Evolutionary conservation across 768 basidiomycete genomes (phyloP), one percentile per base, ranked within the genome.

Genomic region (Lentinula boryana): DNA sequence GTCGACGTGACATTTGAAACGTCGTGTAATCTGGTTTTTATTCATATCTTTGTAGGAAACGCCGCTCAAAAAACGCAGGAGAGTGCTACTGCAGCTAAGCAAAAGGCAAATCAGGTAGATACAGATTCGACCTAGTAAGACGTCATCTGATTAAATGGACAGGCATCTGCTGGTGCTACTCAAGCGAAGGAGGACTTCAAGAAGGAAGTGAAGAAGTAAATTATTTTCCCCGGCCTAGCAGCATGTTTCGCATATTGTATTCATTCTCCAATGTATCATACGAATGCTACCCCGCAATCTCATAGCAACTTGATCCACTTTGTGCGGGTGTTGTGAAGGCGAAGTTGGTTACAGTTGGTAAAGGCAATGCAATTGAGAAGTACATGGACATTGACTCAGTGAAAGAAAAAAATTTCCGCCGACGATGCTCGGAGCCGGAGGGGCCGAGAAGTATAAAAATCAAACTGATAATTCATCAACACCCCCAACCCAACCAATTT

Each of bases 111-210:
- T 44, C 70, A 80, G 72, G 60, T 52, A 18, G 8, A 12, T 12
- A 5, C 41, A 3, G n/a, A 33, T 21, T 12, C 2, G 10, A 16
- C 10, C 3, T 10, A 35, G 9, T n/a, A 38, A 50, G 9, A 5
- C 16, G 8, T 31, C 36, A 13, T 5, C 36, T 38, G 7, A 38
- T 13, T 38, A 13, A 38, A 38, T 8, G 5, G n/a, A 6, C 58
- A 79, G 78, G 71, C 74, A 1, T 67, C 70, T 1, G 63, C 73
- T 31, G 69, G 68, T 5, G 73, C 76, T 36, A 70, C 68, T 18
- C 66, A 76, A 62, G 67, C 71, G 0, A 77, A 77, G 63, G 70
- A 76, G 9, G 68, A 76, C 16, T 46, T 76, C 7, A 63, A 77
- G 62, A 70, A 73, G 60, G 69, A 73, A 50, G 61, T 74, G 2